Evolutionary conservation across 345 rosid species (phyloP).

Genomic region (Excoecaria cochinchinensis): DNA sequence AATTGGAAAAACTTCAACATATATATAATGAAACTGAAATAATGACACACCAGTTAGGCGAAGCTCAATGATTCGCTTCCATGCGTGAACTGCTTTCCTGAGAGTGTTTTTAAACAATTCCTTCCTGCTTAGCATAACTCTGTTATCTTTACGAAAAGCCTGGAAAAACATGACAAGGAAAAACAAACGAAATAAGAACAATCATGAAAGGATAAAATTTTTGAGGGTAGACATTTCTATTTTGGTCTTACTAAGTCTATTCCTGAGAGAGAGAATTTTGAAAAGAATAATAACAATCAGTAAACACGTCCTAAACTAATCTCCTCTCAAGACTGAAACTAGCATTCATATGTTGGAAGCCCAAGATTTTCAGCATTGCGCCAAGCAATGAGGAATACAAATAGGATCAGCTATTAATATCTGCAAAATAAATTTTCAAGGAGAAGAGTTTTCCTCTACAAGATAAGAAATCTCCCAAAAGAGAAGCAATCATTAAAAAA

Average conservation of each 20-base stretch:
- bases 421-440: background rate
- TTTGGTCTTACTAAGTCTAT: background rate
- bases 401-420: background rate
- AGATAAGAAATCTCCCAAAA: background rate
- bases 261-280: background rate
- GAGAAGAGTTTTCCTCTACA: constrained; percentile 1
- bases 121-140: constrained; percentile 68
- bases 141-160: constrained; percentile 79
- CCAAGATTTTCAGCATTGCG: background rate
- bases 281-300: background rate
- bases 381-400: background rate
- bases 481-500: background rate
- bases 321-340: background rate
- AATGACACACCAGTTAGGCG: constrained; percentile 62
- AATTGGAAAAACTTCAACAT: background rate
- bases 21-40: background rate
- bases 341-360: background rate
- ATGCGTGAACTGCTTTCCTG: constrained; percentile 84
- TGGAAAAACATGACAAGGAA: constrained; percentile 19
- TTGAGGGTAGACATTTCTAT: background rate
- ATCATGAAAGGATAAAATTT: background rate
- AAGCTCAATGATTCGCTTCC: constrained; percentile 82
- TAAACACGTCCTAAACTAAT: background rate
- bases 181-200: constrained; percentile 1
- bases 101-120: constrained; percentile 89